These are phyloP conservation scores for Euphrasia arctica DNA, from an alignment of 305 asterid genomes.

Conservation along the genomic window DNA sequence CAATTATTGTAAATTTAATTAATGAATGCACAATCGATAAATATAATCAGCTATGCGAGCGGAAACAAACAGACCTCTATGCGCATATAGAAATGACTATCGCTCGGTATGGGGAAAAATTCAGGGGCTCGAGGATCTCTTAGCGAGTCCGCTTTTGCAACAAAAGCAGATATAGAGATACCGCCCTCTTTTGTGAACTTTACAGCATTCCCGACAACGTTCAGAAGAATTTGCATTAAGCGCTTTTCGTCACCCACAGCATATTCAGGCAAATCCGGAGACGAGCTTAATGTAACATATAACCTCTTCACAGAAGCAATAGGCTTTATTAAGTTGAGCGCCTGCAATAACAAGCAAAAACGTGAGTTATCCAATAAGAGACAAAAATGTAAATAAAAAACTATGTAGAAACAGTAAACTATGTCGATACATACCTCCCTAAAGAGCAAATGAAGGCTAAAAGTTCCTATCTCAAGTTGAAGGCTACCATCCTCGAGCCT, in stretches of 20 bases:
- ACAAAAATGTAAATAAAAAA: not conserved
- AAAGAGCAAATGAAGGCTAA: conserved; percentile 81
- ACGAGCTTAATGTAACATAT: conserved; percentile 54
- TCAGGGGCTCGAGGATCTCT: conserved; percentile 86
- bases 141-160: conserved; percentile 73
- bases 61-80: conserved; percentile 63
- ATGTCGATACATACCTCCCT: conserved; percentile 51
- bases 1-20: conserved; percentile 1
- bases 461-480: conserved; percentile 73
- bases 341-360: conserved; percentile 45
- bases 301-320: conserved; percentile 87
- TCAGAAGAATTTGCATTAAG: conserved; percentile 84
- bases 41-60: conserved; percentile 13
- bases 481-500: conserved; percentile 99
- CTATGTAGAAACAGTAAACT: not conserved
- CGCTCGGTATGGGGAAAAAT: conserved; percentile 69
- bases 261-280: conserved; percentile 75
- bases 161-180: conserved; percentile 64
- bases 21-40: not conserved
- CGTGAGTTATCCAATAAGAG: conserved; percentile 24
- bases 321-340: conserved; percentile 74
- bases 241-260: conserved; percentile 92
- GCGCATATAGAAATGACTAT: conserved; percentile 79
- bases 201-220: conserved; percentile 93
- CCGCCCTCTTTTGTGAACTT: conserved; percentile 94